A percentile compares a stretch with the other conserved stretches of the same genome.
phyloP scores from a whole-genome alignment of 2,329 filamentous ascomycete genomes.

The Ophiostoma tasmaniense region DNA sequence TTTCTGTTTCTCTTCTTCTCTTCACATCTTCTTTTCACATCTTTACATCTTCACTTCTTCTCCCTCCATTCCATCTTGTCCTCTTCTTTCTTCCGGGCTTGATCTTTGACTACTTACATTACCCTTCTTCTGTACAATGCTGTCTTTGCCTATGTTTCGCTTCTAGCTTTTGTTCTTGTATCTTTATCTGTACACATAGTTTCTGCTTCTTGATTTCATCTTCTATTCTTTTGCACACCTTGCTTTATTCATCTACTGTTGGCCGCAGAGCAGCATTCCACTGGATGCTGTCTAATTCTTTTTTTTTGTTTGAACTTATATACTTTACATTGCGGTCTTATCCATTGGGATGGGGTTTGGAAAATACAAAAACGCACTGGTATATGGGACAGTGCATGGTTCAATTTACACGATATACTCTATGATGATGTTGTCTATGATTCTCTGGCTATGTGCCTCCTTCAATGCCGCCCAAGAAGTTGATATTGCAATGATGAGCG shows the following conservation, averaged over 20 bases:
- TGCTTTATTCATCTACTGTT: not conserved
- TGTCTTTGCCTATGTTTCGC: not conserved
- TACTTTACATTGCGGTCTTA: not conserved
- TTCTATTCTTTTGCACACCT: not conserved
- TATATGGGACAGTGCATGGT: not conserved
- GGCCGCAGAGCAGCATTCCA: not conserved
- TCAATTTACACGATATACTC: not conserved
- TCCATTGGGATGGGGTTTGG: not conserved
- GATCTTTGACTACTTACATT: not conserved
- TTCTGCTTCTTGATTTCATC: not conserved
- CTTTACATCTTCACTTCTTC: not conserved
- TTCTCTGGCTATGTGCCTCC: too few relatives aligned
- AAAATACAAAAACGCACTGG: constrained; percentile 2
- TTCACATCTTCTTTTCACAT: not conserved
- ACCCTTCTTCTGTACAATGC: not conserved
- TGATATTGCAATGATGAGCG: too few relatives aligned
- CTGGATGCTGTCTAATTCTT: not conserved
- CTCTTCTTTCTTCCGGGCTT: not conserved
- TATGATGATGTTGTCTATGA: too few relatives aligned
- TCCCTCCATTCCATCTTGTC: not conserved
- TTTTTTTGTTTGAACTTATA: not conserved
- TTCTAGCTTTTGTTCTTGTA: not conserved
- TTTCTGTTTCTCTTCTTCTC: not conserved
- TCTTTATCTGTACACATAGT: not conserved
- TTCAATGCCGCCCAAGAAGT: too few relatives aligned